phyloP scores from a whole-genome alignment of 2,329 filamentous ascomycete genomes.

The Fonsecaea pugnacius region DNA sequence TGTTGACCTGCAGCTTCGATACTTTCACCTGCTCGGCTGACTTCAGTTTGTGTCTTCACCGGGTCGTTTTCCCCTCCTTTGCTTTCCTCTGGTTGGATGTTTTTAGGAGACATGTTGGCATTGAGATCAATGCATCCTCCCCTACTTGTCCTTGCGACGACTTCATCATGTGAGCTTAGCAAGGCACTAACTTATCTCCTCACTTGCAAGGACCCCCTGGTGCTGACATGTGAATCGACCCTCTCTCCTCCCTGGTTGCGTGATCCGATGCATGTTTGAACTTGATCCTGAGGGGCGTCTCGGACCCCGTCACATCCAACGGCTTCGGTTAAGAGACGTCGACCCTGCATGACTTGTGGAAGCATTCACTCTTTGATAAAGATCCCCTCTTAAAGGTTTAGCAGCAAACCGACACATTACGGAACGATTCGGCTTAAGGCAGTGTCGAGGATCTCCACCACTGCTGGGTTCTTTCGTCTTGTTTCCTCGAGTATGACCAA shows the following conservation, averaged over 20 bases:
- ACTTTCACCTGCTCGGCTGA: not conserved
- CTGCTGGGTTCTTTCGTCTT: not conserved
- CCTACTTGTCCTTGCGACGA: not conserved
- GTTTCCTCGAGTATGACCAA: slow-evolving; percentile 5
- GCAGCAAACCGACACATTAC: not conserved
- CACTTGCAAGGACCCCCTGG: not conserved
- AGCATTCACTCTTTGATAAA: not conserved
- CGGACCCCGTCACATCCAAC: not conserved
- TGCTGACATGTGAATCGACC: slow-evolving; percentile 5
- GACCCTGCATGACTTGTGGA: not conserved
- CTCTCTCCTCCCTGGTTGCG: not conserved
- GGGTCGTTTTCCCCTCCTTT: slow-evolving; percentile 1
- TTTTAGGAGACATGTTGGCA: not conserved
- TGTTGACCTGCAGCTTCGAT: not conserved
- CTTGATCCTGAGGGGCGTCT: not conserved
- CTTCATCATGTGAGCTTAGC: slow-evolving; percentile 6
- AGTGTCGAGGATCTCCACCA: not conserved
- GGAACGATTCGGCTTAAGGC: not conserved
- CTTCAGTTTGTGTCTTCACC: not conserved
- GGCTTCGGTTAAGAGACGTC: not conserved
- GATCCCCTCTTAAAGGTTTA: slow-evolving; percentile 5
- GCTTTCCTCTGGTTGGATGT: not conserved
- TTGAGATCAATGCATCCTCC: not conserved
- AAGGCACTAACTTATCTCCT: not conserved
- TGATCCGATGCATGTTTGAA: not conserved